Percentiles rank a stretch among this genome's conserved stretches.
Evolutionary conservation across 164 flowering plant species (phyloP).

Genomic region (Taxillus chinensis): DNA sequence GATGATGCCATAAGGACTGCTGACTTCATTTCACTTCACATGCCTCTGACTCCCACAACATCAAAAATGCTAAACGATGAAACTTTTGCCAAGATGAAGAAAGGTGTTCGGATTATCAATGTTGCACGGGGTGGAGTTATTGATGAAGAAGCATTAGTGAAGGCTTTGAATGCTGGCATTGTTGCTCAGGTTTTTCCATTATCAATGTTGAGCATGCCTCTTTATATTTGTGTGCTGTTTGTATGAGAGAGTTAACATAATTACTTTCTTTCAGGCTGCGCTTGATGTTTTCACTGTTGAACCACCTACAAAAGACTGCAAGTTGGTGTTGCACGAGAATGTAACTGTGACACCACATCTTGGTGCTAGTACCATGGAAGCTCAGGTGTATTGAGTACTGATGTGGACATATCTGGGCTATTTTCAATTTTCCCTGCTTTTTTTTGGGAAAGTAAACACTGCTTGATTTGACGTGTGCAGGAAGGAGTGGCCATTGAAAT

Average conservation of each 20-base stretch:
- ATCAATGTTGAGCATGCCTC: background rate
- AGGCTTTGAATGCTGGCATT: slow-evolving; percentile 67
- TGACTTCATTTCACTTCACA: slow-evolving; percentile 79
- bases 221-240: background rate
- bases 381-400: slow-evolving; percentile 40
- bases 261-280: slow-evolving; percentile 47
- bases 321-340: slow-evolving; percentile 54
- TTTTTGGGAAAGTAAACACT: background rate
- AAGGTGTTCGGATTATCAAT: slow-evolving; percentile 70
- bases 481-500: slow-evolving; percentile 61
- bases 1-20: slow-evolving; percentile 66
- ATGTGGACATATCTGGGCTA: background rate
- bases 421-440: background rate
- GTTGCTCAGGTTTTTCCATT: slow-evolving; percentile 59
- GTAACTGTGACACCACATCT: slow-evolving; percentile 85
- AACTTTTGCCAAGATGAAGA: slow-evolving; percentile 75
- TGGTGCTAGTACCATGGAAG: slow-evolving; percentile 84
- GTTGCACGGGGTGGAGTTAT: slow-evolving; percentile 94
- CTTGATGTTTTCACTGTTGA: slow-evolving; percentile 83
- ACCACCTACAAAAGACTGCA: slow-evolving; percentile 65
- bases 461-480: slow-evolving; percentile 18
- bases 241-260: background rate
- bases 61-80: slow-evolving; percentile 75
- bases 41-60: slow-evolving; percentile 81
- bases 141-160: slow-evolving; percentile 77